phyloP scores from a whole-genome alignment of 805 yeast species.

The Candida ficus region DNA sequence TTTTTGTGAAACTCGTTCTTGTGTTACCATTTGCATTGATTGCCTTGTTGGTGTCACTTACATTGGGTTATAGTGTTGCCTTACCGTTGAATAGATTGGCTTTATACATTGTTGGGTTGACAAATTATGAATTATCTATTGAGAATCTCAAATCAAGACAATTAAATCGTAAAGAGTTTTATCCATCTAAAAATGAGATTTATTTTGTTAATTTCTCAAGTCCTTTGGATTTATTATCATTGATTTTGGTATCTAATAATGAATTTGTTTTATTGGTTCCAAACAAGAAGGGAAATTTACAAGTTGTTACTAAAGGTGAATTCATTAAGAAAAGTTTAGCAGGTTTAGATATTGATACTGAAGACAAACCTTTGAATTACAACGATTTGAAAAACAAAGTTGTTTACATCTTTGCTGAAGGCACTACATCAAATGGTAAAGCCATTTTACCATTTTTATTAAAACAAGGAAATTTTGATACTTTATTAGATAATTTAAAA shows the following conservation, averaged over 20 bases:
- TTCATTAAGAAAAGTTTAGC: slow-evolving; percentile 26
- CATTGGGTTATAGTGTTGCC: background rate
- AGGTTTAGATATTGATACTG: background rate
- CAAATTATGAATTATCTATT: slow-evolving; percentile 14
- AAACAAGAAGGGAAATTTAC: slow-evolving; percentile 26
- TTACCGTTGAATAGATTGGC: slow-evolving; percentile 12
- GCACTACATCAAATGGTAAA: slow-evolving; percentile 81
- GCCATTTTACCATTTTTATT: slow-evolving; percentile 57
- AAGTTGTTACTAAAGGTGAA: slow-evolving; percentile 24
- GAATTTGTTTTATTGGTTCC: slow-evolving; percentile 32
- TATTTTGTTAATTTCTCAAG: slow-evolving; percentile 44
- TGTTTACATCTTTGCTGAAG: slow-evolving; percentile 65
- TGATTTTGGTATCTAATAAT: slow-evolving; percentile 26
- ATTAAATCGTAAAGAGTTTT: slow-evolving; percentile 15
- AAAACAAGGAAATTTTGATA: slow-evolving; percentile 17
- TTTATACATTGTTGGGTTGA: slow-evolving; percentile 15
- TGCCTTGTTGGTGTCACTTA: slow-evolving; percentile 11
- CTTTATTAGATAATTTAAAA: slow-evolving; percentile 10
- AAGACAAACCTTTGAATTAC: slow-evolving; percentile 11
- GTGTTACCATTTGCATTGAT: slow-evolving; percentile 25
- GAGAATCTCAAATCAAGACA: slow-evolving; percentile 18
- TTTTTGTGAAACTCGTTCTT: slow-evolving; percentile 16
- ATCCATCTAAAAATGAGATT: slow-evolving; percentile 35
- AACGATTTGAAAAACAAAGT: slow-evolving; percentile 32
- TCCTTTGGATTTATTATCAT: slow-evolving; percentile 41